These are phyloP conservation scores for Porcisia deanei DNA, from an alignment of 208 protist genomes.

Conservation along the genomic window DNA sequence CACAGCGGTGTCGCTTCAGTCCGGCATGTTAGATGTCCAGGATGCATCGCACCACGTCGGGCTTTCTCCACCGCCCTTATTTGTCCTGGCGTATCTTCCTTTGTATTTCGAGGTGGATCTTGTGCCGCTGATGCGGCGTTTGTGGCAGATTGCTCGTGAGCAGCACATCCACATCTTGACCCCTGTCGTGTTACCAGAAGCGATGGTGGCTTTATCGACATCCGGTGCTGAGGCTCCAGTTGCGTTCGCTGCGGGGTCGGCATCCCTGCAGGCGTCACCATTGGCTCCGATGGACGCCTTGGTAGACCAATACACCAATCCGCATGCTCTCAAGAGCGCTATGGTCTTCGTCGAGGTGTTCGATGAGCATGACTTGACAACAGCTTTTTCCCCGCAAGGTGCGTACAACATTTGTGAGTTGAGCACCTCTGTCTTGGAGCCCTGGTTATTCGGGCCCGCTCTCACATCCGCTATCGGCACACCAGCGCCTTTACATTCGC, in stretches of 20 bases:
- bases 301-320: not conserved
- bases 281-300: not conserved
- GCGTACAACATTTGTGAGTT: constrained; percentile 53
- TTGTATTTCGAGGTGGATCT: constrained; percentile 82
- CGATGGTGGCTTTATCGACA: not conserved
- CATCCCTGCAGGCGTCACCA: not conserved
- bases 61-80: constrained; percentile 22
- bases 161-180: constrained; percentile 29
- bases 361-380: constrained; percentile 43
- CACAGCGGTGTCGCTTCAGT: not conserved
- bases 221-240: not conserved
- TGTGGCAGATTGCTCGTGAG: constrained; percentile 37
- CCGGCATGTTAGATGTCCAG: not conserved
- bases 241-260: not conserved
- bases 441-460: constrained; percentile 25
- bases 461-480: not conserved
- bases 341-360: constrained; percentile 76
- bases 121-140: constrained; percentile 45
- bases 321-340: constrained; percentile 27
- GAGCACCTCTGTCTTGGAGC: constrained; percentile 21
- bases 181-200: constrained; percentile 31
- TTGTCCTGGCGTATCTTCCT: constrained; percentile 67
- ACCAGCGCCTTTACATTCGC: not conserved
- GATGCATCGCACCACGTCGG: not conserved
- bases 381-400: constrained; percentile 42